Evolutionary conservation across 345 rosid species (phyloP), one percentile per base, ranked within the genome.

Genomic region (Euphorbia lathyris): DNA sequence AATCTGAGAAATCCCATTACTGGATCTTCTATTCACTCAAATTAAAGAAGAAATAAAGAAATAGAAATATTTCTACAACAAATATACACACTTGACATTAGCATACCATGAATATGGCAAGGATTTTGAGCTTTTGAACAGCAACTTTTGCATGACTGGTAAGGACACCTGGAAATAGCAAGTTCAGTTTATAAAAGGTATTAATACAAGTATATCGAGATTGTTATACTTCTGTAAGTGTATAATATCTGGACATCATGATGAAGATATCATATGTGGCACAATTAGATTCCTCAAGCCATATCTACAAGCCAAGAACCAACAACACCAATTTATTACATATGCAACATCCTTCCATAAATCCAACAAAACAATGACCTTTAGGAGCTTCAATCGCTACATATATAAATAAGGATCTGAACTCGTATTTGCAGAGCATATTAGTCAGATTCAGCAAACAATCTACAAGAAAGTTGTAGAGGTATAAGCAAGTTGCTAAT

Each of bases 81-180:
- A 53, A 64, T 8, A 20, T 19, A 22, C 12, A 40, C 36, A 12
- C 32, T 17, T 48, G 10, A 50, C 7, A n/a, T 20, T 7, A 67
- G 22, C 76, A 65, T 89, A 95, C 99, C 99, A 40, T 95, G 99
- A 79, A 95, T 95, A 38, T 83, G 86, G 75, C 99, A 95, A 7
- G 96, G 98, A 71, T 95, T 95, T 77, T 92, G 96, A 1, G 99
- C 96, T 84, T 85, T 89, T 30, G 94, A 85, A 63, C 99, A 95
- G 69, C 99, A 92, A 79, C 91, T 90, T 80, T 95, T 95, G 85
- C 99, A 95, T 36, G 97, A 90, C 66, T 87, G 91, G 77, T 88
- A 92, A 0, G 97, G 99, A 75, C 99, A 95, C 84, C 97, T 95
- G 86, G 38, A 34, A 83, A 85, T 20, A 62, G 0, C 67, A 19